A percentile compares a stretch with the other conserved stretches of the same genome.
phyloP scores from a whole-genome alignment of 2,329 filamentous ascomycete species.

The Thermomyces lanuginosus region DNA sequence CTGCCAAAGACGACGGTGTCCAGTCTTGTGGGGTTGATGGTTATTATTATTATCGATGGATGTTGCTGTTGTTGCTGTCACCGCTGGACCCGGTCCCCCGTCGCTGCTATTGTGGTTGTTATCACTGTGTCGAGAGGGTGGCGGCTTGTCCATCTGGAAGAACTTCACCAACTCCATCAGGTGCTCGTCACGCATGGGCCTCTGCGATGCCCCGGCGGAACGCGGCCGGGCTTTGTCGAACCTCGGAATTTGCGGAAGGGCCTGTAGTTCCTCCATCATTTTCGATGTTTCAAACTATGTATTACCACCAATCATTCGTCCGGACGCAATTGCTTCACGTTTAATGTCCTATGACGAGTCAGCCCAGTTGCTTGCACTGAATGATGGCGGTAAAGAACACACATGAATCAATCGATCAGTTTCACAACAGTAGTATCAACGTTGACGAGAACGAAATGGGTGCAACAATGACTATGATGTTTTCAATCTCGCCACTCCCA shows the following conservation, averaged over 20 bases:
- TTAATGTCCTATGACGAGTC: no score
- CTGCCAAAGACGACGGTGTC: constrained; percentile 21
- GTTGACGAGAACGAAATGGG: no score
- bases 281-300: no score
- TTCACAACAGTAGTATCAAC: no score
- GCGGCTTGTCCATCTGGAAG: constrained; percentile 18
- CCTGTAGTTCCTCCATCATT: constrained; percentile 3
- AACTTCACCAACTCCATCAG: constrained; percentile 21
- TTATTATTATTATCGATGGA: constrained; percentile 11
- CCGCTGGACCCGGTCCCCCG: neutral
- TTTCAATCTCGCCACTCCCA: no score
- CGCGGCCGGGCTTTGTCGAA: constrained; percentile 11
- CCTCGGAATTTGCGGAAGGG: constrained; percentile 1
- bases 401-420: no score
- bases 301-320: no score
- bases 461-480: no score
- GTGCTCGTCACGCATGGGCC: constrained; percentile 16
- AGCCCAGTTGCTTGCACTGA: no score
- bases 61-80: constrained; percentile 1
- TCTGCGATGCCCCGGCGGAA: constrained; percentile 17
- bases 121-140: constrained; percentile 7
- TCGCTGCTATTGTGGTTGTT: constrained; percentile 3
- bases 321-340: no score
- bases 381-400: no score
- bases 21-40: constrained; percentile 15